Percentiles rank a stretch among this genome's conserved stretches.
phyloP scores from a whole-genome alignment of 2,329 filamentous ascomycete genomes.

The Ophiostoma perfectum region DNA sequence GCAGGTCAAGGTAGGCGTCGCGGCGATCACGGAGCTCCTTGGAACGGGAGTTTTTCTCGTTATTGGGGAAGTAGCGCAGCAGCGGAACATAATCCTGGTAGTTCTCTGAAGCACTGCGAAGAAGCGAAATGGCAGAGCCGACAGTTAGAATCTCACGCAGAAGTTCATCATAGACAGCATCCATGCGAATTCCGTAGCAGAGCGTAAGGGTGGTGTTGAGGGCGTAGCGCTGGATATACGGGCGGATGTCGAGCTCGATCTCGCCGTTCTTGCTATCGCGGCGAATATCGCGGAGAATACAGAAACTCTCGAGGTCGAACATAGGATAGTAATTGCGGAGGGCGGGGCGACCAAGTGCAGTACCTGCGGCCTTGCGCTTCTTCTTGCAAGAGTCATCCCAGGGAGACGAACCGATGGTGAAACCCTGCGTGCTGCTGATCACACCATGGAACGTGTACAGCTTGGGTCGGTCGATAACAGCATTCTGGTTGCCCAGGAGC shows the following conservation, averaged over 20 bases:
- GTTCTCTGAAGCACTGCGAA: conserved; percentile 63
- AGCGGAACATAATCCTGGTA: conserved; percentile 60
- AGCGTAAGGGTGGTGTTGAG: conserved; percentile 72
- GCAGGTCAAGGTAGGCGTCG: conserved; percentile 51
- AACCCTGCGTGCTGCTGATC: conserved; percentile 69
- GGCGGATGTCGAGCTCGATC: conserved; percentile 61
- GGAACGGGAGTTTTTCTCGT: conserved; percentile 53
- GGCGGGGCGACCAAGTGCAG: conserved; percentile 65
- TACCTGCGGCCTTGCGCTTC: conserved; percentile 71
- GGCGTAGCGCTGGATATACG: conserved; percentile 70
- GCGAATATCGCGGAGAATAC: conserved; percentile 67
- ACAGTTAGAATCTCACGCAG: conserved; percentile 70
- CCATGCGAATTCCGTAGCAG: conserved; percentile 73
- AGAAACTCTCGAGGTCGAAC: conserved; percentile 68
- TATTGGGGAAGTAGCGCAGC: conserved; percentile 53
- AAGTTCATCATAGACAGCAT: conserved; percentile 45
- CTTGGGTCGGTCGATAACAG: conserved; percentile 70
- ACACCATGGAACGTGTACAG: conserved; percentile 79
- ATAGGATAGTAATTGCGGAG: conserved; percentile 76
- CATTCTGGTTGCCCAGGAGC: conserved; percentile 73
- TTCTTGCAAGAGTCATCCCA: conserved; percentile 79
- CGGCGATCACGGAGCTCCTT: conserved; percentile 43
- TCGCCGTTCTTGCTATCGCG: conserved; percentile 45
- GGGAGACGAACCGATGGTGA: conserved; percentile 77
- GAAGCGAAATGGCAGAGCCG: conserved; percentile 69